phyloP scores from a whole-genome alignment of 2,329 filamentous ascomycete genomes.

The Fusarium palustre region DNA sequence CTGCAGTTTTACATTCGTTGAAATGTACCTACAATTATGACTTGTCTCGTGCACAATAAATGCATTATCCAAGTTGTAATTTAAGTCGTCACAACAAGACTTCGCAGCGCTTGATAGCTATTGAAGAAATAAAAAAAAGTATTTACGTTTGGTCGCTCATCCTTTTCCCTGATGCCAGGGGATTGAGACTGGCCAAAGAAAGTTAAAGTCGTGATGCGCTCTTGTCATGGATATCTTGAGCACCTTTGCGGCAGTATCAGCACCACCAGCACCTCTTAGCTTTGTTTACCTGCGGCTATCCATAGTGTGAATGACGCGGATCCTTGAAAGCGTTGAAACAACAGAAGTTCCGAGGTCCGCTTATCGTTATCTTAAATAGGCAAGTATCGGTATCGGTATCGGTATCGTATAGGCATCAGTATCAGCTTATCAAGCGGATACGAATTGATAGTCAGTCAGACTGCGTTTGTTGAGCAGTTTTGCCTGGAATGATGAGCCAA shows the following conservation, averaged over 20 bases:
- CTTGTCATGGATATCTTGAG: background rate
- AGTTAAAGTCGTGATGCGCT: background rate
- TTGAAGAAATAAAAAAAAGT: background rate
- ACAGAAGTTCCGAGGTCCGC: conserved; percentile 21
- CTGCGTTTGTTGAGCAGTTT: conserved; percentile 17
- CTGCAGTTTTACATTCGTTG: background rate
- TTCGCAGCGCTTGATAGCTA: background rate
- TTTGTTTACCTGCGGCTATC: conserved; percentile 5
- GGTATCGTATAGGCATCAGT: background rate
- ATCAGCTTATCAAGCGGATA: conserved; percentile 20
- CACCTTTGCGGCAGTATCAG: background rate
- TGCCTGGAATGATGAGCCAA: conserved; percentile 44
- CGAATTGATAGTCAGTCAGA: conserved; percentile 5
- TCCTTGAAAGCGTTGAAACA: conserved; percentile 12
- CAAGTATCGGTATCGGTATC: conserved; percentile 2
- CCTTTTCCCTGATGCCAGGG: background rate
- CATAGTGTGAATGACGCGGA: background rate
- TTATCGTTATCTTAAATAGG: conserved; percentile 15
- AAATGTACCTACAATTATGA: background rate
- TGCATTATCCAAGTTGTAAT: background rate
- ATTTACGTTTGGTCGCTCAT: background rate
- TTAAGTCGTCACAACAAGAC: background rate
- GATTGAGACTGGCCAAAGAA: background rate
- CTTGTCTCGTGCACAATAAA: background rate
- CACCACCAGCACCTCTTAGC: conserved; percentile 1